A percentile compares a stretch with the other conserved stretches of the same genome.
phyloP scores from a whole-genome alignment of 768 basidiomycete species.

The Pleurotus pulmonarius region DNA sequence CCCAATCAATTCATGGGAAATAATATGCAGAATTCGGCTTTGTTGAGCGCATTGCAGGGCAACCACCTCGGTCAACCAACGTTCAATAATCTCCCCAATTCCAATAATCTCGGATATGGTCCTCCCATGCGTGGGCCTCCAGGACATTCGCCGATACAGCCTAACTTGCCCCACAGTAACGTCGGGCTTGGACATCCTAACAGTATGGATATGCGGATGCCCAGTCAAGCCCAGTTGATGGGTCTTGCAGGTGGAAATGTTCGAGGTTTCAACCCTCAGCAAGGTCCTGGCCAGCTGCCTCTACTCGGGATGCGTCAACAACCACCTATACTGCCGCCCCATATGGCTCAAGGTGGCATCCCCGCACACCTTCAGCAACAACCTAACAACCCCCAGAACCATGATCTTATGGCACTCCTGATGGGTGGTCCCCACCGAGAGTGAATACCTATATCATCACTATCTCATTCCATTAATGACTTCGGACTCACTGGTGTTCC shows the following conservation, averaged over 20 bases:
- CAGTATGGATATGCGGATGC: constrained; percentile 51
- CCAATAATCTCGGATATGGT: constrained; percentile 42
- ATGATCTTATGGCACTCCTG: constrained; percentile 81
- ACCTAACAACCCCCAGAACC: constrained; percentile 50
- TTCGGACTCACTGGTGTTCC: constrained; percentile 5
- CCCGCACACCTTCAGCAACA: constrained; percentile 64
- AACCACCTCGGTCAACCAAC: constrained; percentile 39
- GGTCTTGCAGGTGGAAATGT: constrained; percentile 37
- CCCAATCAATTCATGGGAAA: constrained; percentile 59
- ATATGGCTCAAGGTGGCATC: constrained; percentile 38
- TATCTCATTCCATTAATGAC: neutral
- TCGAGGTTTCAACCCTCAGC: constrained; percentile 46
- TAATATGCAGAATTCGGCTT: constrained; percentile 30
- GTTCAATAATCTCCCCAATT: constrained; percentile 51
- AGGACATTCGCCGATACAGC: constrained; percentile 45
- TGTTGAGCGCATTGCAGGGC: constrained; percentile 44
- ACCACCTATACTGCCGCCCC: constrained; percentile 50
- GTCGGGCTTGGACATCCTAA: constrained; percentile 51
- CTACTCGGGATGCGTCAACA: constrained; percentile 49
- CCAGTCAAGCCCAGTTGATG: constrained; percentile 49
- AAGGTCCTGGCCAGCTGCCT: constrained; percentile 39
- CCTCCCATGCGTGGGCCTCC: constrained; percentile 53
- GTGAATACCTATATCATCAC: constrained; percentile 28
- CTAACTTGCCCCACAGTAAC: constrained; percentile 39
- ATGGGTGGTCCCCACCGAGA: constrained; percentile 73